These are phyloP conservation scores for Ploettnerulaceae sp. DNA, from an alignment of 2,329 filamentous ascomycete species.

Conservation along the genomic window DNA sequence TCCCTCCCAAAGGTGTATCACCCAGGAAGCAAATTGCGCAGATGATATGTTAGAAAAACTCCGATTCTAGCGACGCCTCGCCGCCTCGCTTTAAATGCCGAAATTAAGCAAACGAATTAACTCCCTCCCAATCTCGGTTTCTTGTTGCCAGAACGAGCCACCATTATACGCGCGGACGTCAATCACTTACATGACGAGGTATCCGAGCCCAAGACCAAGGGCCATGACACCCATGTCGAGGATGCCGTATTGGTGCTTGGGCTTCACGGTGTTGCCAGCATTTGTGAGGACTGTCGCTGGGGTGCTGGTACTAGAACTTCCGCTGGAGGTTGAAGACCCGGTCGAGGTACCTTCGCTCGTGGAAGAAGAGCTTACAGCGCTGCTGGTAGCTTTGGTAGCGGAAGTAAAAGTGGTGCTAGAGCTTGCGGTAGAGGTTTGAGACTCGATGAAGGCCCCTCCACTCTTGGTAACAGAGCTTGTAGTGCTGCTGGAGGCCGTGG, in stretches of 20 bases:
- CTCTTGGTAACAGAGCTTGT: conserved; percentile 10
- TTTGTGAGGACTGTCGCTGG: conserved; percentile 26
- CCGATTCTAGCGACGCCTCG: conserved; percentile 3
- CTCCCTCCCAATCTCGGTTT: background rate
- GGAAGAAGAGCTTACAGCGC: conserved; percentile 7
- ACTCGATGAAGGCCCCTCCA: conserved; percentile 3
- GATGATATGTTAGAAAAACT: background rate
- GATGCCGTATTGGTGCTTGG: conserved; percentile 27
- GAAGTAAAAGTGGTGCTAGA: background rate
- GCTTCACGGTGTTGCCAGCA: conserved; percentile 16
- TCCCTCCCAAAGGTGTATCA: background rate
- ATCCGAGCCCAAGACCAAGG: conserved; percentile 32
- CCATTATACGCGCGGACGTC: background rate
- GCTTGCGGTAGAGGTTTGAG: background rate
- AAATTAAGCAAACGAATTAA: conserved; percentile 9
- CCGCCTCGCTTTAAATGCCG: conserved; percentile 7
- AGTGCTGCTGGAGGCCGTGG: conserved; percentile 10
- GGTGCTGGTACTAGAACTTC: conserved; percentile 20
- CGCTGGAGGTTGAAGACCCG: conserved; percentile 20
- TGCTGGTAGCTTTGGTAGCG: conserved; percentile 11
- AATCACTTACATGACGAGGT: conserved; percentile 32
- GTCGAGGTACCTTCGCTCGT: conserved; percentile 16
- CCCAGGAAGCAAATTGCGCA: background rate
- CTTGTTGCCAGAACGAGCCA: too few species aligned
- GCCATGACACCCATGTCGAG: conserved; percentile 29